Percentiles rank a stretch among this genome's conserved stretches.
phyloP scores from a whole-genome alignment of 2,329 filamentous ascomycete species.

The Fusarium veterinarium region DNA sequence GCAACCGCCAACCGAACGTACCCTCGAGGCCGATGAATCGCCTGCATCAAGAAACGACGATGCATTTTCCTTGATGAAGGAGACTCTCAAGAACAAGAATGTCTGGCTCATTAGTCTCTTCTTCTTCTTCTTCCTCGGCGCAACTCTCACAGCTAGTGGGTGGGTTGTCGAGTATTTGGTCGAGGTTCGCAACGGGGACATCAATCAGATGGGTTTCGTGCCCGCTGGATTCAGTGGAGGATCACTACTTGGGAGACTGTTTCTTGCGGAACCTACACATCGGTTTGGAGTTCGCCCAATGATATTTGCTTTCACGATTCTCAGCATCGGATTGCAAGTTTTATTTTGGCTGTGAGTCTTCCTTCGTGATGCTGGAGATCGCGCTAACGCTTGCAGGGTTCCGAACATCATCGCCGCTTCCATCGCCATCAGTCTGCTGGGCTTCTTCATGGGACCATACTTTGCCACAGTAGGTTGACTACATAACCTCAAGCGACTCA shows the following conservation, averaged over 20 bases:
- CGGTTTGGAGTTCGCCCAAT: slow-evolving; percentile 68
- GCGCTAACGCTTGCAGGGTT: slow-evolving; percentile 44
- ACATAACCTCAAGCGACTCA: fast-evolving
- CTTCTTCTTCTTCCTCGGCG: slow-evolving; percentile 73
- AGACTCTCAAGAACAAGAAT: slow-evolving; percentile 56
- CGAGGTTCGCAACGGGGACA: slow-evolving; percentile 65
- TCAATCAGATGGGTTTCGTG: slow-evolving; percentile 70
- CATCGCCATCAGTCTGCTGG: slow-evolving; percentile 64
- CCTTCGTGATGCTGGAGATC: fast-evolving
- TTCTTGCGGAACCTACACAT: slow-evolving; percentile 70
- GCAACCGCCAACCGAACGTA: not conserved
- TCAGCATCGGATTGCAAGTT: slow-evolving; percentile 66
- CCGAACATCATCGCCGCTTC: slow-evolving; percentile 62
- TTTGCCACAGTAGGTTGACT: slow-evolving; percentile 62
- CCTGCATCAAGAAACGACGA: slow-evolving; percentile 40
- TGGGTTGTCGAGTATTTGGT: slow-evolving; percentile 76
- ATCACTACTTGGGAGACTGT: slow-evolving; percentile 64
- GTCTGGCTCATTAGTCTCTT: slow-evolving; percentile 71
- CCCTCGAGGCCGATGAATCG: slow-evolving; percentile 12
- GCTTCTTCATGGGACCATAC: slow-evolving; percentile 68
- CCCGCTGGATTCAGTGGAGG: slow-evolving; percentile 71
- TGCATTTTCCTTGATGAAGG: slow-evolving; percentile 57
- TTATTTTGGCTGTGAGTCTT: slow-evolving; percentile 67
- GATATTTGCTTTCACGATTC: slow-evolving; percentile 63
- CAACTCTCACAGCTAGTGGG: slow-evolving; percentile 64